These are phyloP conservation scores for Calonectria fujianensis DNA, from an alignment of 2,329 filamentous ascomycete species.

Conservation along the genomic window DNA sequence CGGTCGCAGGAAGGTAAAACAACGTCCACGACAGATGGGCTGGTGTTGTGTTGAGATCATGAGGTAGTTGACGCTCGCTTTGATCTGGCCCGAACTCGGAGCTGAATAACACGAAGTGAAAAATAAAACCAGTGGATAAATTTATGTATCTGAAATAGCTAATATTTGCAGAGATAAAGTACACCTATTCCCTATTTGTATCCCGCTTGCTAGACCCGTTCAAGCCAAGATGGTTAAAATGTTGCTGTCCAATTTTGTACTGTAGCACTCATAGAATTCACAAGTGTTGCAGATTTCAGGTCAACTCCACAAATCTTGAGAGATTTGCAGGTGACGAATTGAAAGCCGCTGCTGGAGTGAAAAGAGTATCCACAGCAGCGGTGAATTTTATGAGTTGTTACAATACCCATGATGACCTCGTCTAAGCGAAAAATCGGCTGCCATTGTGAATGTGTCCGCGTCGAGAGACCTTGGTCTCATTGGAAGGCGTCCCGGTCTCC, in stretches of 20 bases:
- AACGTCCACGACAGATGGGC: neutral
- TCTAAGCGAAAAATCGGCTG: neutral
- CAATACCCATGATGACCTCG: neutral
- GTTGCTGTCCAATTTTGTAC: neutral
- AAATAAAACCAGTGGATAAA: too few species aligned
- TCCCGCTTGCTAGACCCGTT: neutral
- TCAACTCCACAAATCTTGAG: neutral
- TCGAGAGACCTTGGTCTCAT: neutral
- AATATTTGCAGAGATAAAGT: too few species aligned
- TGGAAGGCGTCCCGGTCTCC: neutral
- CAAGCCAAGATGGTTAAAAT: neutral
- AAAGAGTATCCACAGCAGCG: neutral
- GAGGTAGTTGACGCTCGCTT: too few species aligned
- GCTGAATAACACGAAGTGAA: too few species aligned
- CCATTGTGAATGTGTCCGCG: neutral
- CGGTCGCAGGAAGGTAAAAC: neutral
- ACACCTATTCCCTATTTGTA: neutral
- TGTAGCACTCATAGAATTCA: neutral
- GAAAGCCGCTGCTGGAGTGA: neutral
- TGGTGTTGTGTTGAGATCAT: too few species aligned
- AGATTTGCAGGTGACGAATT: neutral
- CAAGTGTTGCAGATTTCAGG: neutral
- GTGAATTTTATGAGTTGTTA: neutral
- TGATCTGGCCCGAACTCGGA: too few species aligned
- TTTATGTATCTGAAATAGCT: too few species aligned